Evolutionary conservation across 2,329 filamentous ascomycete species (phyloP).

Genomic region (Epichloe hybrida): DNA sequence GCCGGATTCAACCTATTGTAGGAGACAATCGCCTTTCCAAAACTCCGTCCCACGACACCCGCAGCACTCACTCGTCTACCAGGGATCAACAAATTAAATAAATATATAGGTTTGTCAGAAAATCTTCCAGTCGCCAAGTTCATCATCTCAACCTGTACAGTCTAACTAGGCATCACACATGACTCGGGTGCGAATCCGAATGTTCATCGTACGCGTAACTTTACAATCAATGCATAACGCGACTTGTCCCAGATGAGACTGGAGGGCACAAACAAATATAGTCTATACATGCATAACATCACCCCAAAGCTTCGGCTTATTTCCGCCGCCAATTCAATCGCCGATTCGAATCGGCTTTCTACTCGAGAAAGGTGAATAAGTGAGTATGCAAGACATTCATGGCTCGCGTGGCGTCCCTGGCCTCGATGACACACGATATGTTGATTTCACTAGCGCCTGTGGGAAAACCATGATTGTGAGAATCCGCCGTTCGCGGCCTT

Average conservation of each 20-base stretch:
- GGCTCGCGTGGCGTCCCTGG: constrained; percentile 76
- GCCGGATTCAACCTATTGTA: not conserved
- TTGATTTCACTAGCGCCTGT: constrained; percentile 95
- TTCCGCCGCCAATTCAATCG: no score
- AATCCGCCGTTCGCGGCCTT: not conserved
- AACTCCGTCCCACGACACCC: not conserved
- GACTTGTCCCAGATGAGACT: not conserved
- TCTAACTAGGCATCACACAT: no score
- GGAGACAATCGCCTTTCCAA: not conserved
- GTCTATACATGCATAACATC: not conserved
- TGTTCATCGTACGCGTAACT: not conserved
- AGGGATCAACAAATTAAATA: not conserved
- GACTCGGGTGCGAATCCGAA: not conserved
- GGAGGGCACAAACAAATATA: not conserved
- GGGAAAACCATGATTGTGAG: not conserved
- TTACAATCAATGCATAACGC: not conserved
- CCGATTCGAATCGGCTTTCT: constrained; percentile 1
- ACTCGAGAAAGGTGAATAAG: constrained; percentile 90
- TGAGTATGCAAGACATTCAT: constrained; percentile 95
- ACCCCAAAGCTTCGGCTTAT: not conserved
- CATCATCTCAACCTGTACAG: not conserved
- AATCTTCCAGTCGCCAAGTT: not conserved
- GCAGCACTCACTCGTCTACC: not conserved
- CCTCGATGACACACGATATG: constrained; percentile 94
- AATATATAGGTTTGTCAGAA: not conserved